A percentile compares a stretch with the other conserved stretches of the same genome.
phyloP scores from a whole-genome alignment of 2,329 filamentous ascomycete genomes.

The Alternaria tenuissima region DNA sequence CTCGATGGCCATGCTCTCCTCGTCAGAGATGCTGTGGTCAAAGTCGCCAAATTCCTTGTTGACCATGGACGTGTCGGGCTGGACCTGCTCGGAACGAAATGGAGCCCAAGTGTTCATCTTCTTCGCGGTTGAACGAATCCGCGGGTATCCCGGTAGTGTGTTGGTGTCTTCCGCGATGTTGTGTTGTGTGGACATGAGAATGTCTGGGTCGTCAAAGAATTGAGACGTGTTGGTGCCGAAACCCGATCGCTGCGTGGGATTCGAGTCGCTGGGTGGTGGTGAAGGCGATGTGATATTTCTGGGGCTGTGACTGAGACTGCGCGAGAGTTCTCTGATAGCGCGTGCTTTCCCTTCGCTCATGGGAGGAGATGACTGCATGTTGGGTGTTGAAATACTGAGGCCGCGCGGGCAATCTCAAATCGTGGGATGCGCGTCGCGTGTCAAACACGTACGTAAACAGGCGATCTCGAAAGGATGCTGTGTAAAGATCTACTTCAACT shows the following conservation, averaged over 20 bases:
- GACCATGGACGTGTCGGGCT: conserved; percentile 50
- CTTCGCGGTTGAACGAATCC: conserved; percentile 50
- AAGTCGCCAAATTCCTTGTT: conserved; percentile 53
- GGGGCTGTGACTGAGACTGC: conserved; percentile 46
- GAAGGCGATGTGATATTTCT: conserved; percentile 41
- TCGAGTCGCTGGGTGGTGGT: conserved; percentile 46
- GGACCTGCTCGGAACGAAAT: conserved; percentile 43
- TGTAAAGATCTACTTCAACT: conserved; percentile 28
- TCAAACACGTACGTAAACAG: conserved; percentile 32
- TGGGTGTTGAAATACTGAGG: conserved; percentile 26
- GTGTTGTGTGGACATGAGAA: conserved; percentile 51
- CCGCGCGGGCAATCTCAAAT: conserved; percentile 7
- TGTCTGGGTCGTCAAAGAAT: conserved; percentile 48
- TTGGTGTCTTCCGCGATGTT: conserved; percentile 49
- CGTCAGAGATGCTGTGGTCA: conserved; percentile 52
- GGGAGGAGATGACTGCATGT: conserved; percentile 50
- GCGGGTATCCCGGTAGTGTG: conserved; percentile 42
- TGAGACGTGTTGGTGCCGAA: conserved; percentile 35
- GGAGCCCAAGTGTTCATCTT: conserved; percentile 50
- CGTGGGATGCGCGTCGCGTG: conserved; percentile 39
- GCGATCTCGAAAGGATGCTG: conserved; percentile 41
- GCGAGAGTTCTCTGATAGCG: conserved; percentile 49
- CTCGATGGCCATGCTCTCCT: conserved; percentile 64
- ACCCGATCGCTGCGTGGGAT: conserved; percentile 45
- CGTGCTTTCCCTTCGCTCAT: conserved; percentile 49